Evolutionary conservation across 1,284 basidiomycete species (phyloP), one percentile per base, ranked within the genome.

Genomic region (Apiotrichum porosum): DNA sequence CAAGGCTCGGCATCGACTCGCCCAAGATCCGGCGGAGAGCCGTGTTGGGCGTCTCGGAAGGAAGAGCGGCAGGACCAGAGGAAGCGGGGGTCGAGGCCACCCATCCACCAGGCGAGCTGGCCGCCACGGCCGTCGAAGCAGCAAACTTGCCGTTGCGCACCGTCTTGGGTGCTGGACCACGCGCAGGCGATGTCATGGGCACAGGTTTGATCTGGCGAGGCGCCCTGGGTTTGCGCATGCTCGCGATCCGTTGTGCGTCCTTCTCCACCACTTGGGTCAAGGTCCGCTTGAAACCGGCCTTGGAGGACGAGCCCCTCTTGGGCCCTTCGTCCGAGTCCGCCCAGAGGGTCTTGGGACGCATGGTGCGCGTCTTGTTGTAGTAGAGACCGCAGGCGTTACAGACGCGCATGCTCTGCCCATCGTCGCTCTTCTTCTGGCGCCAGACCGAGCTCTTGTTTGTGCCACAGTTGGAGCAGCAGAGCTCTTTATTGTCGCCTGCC

Each of bases 371-470:
- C 56, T 69, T 67, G 52, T 73, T 70, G 60, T 60, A 71, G 58
- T 71, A 73, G 22, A 73, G 54, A 1, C 71, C 71, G 41, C 71
- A 73, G n/a, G 71, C 71, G 57, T 73, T 73, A 57, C 71, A 73
- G 12, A 71, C 66, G 38, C 64, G 54, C 32, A 65, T 58, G 3
- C 55, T 52, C 41, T 60, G 52, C 19, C 65, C 66, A 44, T 64
- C 57, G 14, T 66, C 63, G 55, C 63, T 62, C 21, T 57, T 55
- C 56, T 66, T 69, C 15, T 59, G 64, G 40, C 71, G 57, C 71
- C 71, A 73, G 5, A 71, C 66, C 3, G 61, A 60, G 36, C 59
- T 63, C 43, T 68, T 66, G 4, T 63, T 68, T 18, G 65, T 58
- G 10, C 65, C 63, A 44, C 71, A 73, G 50, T 71, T 70, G 36